Percentiles rank a stretch among this genome's conserved stretches.
phyloP scores from a whole-genome alignment of 108 stramenopile species.

The Pseudonitzschia pungens region DNA sequence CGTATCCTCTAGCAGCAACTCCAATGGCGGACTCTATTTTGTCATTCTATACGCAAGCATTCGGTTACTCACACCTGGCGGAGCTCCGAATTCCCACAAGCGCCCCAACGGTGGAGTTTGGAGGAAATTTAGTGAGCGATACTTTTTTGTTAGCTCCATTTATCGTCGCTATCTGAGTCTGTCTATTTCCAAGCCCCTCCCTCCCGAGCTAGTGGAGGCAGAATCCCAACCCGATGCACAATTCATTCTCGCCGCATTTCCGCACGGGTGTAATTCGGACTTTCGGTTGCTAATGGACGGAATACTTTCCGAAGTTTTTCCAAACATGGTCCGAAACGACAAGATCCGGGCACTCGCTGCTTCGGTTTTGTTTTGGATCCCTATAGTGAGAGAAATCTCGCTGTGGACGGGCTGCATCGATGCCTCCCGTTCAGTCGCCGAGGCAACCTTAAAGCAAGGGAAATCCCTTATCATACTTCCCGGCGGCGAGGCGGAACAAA shows the following conservation, averaged over 20 bases:
- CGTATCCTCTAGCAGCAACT: neutral
- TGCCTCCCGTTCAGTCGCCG: conserved; percentile 52
- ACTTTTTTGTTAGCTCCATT: neutral
- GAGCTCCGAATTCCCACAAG: neutral
- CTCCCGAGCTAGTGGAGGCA: neutral
- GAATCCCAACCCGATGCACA: conserved; percentile 14
- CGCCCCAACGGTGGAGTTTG: neutral
- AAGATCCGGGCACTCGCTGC: conserved; percentile 47
- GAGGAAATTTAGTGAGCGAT: neutral
- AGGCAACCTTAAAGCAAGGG: conserved; percentile 33
- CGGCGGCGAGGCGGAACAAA: conserved; percentile 60
- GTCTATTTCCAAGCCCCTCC: neutral
- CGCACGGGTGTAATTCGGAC: conserved; percentile 38
- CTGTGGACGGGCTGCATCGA: conserved; percentile 63
- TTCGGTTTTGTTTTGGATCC: conserved; percentile 60
- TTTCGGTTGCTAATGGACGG: conserved; percentile 46
- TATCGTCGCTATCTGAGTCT: neutral
- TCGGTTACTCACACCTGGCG: neutral
- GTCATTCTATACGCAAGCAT: neutral
- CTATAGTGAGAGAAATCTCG: conserved; percentile 61
- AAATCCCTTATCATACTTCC: conserved; percentile 46
- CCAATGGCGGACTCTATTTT: neutral
- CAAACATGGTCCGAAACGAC: conserved; percentile 31
- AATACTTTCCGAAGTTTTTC: conserved; percentile 27
- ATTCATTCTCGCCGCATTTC: conserved; percentile 39